These are phyloP conservation scores for Nemania bipapillata DNA, from an alignment of 2,329 filamentous ascomycete species.

Conservation along the genomic window DNA sequence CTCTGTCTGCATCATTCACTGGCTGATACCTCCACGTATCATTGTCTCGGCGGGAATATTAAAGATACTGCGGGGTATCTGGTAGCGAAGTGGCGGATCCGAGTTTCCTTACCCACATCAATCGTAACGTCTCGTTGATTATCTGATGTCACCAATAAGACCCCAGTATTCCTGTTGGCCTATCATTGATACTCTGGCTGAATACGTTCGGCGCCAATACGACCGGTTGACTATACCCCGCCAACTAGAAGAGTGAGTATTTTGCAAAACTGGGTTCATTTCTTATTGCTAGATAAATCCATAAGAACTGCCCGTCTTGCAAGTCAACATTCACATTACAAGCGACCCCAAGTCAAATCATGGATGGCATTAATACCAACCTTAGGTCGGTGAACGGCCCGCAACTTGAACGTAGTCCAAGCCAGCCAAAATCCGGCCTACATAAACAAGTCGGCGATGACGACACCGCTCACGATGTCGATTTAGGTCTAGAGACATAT, in stretches of 20 bases:
- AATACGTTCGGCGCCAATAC: conserved; percentile 8
- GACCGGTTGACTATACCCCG: conserved; percentile 9
- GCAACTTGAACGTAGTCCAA: not conserved
- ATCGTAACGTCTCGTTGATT: not conserved
- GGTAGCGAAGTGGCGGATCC: not conserved
- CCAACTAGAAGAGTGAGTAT: not conserved
- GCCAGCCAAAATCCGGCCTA: not conserved
- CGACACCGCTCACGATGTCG: conserved; percentile 21
- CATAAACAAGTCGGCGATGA: conserved; percentile 6
- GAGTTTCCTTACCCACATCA: conserved; percentile 15
- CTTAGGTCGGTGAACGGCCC: not conserved
- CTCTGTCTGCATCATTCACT: not conserved
- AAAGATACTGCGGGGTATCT: conserved; percentile 25
- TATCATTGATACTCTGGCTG: conserved; percentile 24
- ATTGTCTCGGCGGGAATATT: not conserved
- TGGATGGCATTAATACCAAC: not conserved
- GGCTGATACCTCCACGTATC: not conserved
- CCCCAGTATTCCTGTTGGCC: not conserved
- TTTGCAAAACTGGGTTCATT: not conserved
- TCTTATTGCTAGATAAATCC: not conserved
- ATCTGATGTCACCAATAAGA: conserved; percentile 4
- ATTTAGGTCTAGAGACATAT: conserved; percentile 44
- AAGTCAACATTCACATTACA: not conserved
- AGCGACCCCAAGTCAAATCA: not conserved
- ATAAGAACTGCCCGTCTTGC: not conserved